Evolutionary conservation across 306 rosid species (phyloP).

Genomic region (Acacia confusa): DNA sequence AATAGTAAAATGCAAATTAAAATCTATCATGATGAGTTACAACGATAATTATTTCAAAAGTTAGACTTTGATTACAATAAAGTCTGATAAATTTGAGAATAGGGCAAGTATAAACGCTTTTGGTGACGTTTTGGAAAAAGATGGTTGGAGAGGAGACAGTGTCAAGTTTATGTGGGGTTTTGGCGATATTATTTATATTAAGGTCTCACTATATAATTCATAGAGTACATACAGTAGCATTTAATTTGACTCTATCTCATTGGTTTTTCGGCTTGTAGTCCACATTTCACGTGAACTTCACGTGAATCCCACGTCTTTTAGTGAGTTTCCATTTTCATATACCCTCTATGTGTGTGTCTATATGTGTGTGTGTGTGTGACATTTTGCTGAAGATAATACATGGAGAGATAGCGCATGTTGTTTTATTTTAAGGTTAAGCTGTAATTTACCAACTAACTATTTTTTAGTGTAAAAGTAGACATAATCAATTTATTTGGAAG

Average conservation of each 20-base stretch:
- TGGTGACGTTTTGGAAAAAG: background rate
- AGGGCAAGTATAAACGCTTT: background rate
- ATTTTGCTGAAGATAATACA: background rate
- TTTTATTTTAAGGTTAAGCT: no score
- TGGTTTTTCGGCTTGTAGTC: conserved; percentile 1
- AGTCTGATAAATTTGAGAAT: background rate
- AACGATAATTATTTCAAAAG: background rate
- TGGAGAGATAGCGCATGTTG: background rate
- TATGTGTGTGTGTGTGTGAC: background rate
- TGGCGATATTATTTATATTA: no score
- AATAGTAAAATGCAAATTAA: background rate
- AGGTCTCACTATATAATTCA: no score
- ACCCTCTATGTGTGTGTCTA: background rate
- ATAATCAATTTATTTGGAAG: no score
- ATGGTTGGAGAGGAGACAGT: background rate
- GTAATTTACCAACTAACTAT: no score
- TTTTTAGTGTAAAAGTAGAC: no score
- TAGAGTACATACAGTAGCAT: background rate
- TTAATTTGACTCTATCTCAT: background rate
- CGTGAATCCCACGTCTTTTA: conserved; percentile 17
- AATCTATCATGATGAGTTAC: background rate
- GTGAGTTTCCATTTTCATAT: background rate
- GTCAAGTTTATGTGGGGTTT: background rate
- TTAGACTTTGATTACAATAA: background rate
- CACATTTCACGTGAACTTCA: conserved; percentile 34